Base-by-base conservation (phyloP, 2,329 filamentous ascomycete species). In the Penicillium griseofulvum region DNA sequence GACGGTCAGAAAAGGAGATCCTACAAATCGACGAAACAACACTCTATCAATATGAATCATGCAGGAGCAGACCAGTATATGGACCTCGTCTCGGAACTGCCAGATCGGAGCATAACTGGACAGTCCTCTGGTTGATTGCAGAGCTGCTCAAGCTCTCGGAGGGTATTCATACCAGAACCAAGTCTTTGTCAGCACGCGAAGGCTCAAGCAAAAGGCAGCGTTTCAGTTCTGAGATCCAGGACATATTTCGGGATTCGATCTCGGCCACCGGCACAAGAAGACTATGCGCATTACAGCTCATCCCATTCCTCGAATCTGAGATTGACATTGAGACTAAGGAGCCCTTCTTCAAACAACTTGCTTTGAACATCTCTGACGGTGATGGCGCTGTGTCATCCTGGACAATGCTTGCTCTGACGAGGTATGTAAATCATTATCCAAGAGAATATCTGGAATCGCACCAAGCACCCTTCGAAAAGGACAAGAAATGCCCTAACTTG, bases 321-420 rank as follows among this genome's bases (percentile, higher is more conserved):
- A 68, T 83, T 1, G 71, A 78, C 4, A 62, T 74, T 31, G 81
- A 86, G 31, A 81, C 84, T 11, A 74, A 87, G 26, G 71, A 74
- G 5, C 77, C 80, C 0, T 69, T 87, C 4, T 68, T 94, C 3
- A 78, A 80, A 9, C 80, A 82, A 41, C 74, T 95, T 16, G 74
- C 80, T 16, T 71, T 76, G 11, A 79, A 82, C 50, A 83, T 88
- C 41, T 80, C 83, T 10, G 88, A 94, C 66, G 92, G 96, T 65
- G 86, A 88, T 61, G 74, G 76, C 14, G 72, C 74, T 9, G 77
- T 87, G 38, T 83, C 87, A 8, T 90, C 87, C 0, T 99, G 94
- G 94, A 87, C 91, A 17, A 85, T 96, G 78, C 72, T 97, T 49
- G 87, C 87, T n/a, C 84, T 91, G 68, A 80, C 90, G 59, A 90